A percentile compares a stretch with the other conserved stretches of the same genome.
Conservation (phyloP, 129 eudicot genomes). For the Chrysanthemum lavandulifolium region DNA sequence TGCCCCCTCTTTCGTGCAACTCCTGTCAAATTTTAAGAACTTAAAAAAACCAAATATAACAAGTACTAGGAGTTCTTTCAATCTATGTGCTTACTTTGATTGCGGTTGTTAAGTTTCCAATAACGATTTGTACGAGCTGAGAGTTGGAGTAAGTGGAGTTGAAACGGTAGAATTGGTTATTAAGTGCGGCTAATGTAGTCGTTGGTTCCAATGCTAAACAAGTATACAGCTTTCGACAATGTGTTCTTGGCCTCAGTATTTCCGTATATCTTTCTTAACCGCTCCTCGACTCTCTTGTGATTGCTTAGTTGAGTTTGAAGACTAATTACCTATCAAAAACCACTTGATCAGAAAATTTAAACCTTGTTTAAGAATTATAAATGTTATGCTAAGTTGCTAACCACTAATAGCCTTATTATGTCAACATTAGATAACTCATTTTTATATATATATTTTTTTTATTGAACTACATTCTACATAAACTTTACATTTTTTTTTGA, state of each 20-base stretch:
- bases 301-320: slow-evolving; percentile 37
- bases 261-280: slow-evolving; percentile 35
- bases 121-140: slow-evolving; percentile 34
- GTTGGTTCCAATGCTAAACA: slow-evolving; percentile 56
- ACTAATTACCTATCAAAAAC: slow-evolving; percentile 38
- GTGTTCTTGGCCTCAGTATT: slow-evolving; percentile 28
- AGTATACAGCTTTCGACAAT: slow-evolving; percentile 49
- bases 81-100: slow-evolving; percentile 35
- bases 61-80: not conserved
- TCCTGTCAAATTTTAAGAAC: slow-evolving; percentile 33
- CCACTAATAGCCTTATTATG: too few relatives aligned
- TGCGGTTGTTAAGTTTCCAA: slow-evolving; percentile 47
- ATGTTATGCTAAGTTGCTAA: not conserved
- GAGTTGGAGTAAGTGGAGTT: slow-evolving; percentile 22
- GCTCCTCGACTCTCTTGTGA: slow-evolving; percentile 38
- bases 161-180: slow-evolving; percentile 31
- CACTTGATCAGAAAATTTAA: not conserved
- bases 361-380: not conserved
- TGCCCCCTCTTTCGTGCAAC: slow-evolving; percentile 55
- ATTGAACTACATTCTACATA: too few relatives aligned
- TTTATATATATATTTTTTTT: too few relatives aligned
- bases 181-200: slow-evolving; percentile 42
- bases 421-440: too few relatives aligned
- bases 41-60: not conserved
- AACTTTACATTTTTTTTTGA: too few relatives aligned